Conservation (phyloP, 1,284 basidiomycete species). For the Microbotryum intermedium region DNA sequence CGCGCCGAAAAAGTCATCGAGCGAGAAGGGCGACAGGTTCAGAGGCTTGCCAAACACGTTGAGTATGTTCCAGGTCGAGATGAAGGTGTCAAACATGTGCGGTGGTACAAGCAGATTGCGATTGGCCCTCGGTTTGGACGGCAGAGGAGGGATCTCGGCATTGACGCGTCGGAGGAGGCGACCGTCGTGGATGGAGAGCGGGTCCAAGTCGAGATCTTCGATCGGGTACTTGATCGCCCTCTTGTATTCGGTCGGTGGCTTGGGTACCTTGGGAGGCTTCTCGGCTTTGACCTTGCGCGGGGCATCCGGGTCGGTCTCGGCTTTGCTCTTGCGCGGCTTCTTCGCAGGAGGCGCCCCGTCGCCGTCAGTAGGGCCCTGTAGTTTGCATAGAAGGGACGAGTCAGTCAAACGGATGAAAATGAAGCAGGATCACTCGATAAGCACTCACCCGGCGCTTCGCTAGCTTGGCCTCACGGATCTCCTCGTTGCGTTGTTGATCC, state of each 20-base stretch:
- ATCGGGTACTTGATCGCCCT: conserved; percentile 53
- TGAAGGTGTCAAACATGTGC: conserved; percentile 69
- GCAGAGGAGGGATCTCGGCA: conserved; percentile 55
- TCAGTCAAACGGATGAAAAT: too few relatives aligned
- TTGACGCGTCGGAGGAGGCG: conserved; percentile 56
- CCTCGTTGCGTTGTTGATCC: conserved; percentile 66
- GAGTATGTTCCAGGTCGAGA: conserved; percentile 87
- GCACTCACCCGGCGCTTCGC: conserved; percentile 41
- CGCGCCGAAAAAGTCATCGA: conserved; percentile 88
- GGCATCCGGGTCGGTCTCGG: too few relatives aligned
- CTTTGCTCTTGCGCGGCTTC: too few relatives aligned
- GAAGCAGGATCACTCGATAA: neutral
- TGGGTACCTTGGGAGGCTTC: neutral
- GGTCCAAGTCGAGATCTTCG: conserved; percentile 45
- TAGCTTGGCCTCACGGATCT: conserved; percentile 64
- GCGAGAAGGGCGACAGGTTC: conserved; percentile 76
- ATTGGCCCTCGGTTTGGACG: conserved; percentile 52
- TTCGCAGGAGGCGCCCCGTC: too few relatives aligned
- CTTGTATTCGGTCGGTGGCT: conserved; percentile 1
- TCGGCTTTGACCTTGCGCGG: too few relatives aligned
- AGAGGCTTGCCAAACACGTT: conserved; percentile 83
- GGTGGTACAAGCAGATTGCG: conserved; percentile 56
- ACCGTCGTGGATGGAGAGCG: conserved; percentile 35
- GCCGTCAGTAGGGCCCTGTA: neutral
- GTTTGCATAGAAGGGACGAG: too few relatives aligned